Evolutionary conservation across 352 stramenopile genomes (phyloP), one percentile per base, ranked within the genome.

Genomic region (Pythium phragmitis): DNA sequence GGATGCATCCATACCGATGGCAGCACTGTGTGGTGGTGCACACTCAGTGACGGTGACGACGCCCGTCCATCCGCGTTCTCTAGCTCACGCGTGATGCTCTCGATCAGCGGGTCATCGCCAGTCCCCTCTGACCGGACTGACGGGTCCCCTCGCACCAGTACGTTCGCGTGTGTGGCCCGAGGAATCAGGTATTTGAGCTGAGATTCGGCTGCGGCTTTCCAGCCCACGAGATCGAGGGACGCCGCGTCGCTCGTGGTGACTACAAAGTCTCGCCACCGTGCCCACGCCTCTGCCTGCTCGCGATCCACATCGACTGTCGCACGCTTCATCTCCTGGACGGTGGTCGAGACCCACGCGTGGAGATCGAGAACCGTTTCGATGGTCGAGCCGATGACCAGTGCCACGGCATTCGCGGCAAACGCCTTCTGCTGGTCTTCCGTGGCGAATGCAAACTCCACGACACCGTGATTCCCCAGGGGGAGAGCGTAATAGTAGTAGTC

Each of bases 371-470:
- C 42, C 3, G 11, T 33, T 16, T 33, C 14, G 6, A 57, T 11
- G 2, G 41, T 46, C 5, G 37, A 23, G 3, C 30, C n/a, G 1
- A 68, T 42, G 13, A 28, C 7, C 7, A 1, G 2, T 21, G 36
- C 43, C 39, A 61, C 52, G 1, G 60, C 5, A 5, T 50, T 60
- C 11, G 42, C 26, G 12, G 23, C 41, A 39, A 57, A 68, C 0
- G 26, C 16, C 9, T 45, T 41, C 11, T 45, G 60, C 12, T 57
- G 21, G 2, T 56, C 43, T 53, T 61, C 52, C 0, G 54, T 45
- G 1, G 5, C 21, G 26, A 69, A 69, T 17, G 42, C 12, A 30
- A 65, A 56, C 33, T 69, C 63, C 11, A 69, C 13, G 1, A 69
- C 56, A 2, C 39, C 63, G 4, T 37, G 56, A 9, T 33, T 7